Conservation (phyloP, 139 green algal species). For the Tetraselmis chui region DNA sequence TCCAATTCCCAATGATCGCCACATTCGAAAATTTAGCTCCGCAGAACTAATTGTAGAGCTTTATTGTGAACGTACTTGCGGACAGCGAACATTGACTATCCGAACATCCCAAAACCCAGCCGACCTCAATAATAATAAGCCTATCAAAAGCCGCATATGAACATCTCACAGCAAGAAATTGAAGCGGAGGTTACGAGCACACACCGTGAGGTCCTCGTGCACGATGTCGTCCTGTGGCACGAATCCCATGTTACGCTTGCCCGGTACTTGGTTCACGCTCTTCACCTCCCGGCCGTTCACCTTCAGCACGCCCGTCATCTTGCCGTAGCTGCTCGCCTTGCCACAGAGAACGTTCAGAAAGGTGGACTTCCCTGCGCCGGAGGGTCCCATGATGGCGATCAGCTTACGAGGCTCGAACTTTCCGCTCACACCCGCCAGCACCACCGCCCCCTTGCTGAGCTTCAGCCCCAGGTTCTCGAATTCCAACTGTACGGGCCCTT, state of each 20-base stretch:
- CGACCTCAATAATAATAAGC: too few relatives aligned
- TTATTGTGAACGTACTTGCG: too few relatives aligned
- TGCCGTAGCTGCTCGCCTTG: slow-evolving; percentile 10
- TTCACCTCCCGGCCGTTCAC: slow-evolving; percentile 31
- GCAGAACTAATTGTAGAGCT: too few relatives aligned
- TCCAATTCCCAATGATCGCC: too few relatives aligned
- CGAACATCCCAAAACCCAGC: too few relatives aligned
- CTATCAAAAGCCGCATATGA: not conserved
- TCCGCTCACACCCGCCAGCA: slow-evolving; percentile 2
- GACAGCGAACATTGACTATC: too few relatives aligned
- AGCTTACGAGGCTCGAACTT: slow-evolving; percentile 33
- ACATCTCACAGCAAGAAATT: too few relatives aligned
- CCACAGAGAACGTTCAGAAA: slow-evolving; percentile 40
- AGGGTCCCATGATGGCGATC: slow-evolving; percentile 36
- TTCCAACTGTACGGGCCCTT: not conserved
- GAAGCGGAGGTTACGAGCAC: not conserved
- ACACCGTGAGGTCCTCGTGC: slow-evolving; percentile 43
- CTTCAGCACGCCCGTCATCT: slow-evolving; percentile 19
- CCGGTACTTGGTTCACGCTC: not conserved
- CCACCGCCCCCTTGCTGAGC: not conserved
- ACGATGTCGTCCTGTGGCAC: slow-evolving; percentile 56
- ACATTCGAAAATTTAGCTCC: too few relatives aligned
- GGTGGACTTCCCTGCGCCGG: slow-evolving; percentile 38
- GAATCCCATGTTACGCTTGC: slow-evolving; percentile 32
- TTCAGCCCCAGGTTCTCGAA: not conserved